Percentiles rank a stretch among this genome's conserved stretches.
phyloP scores from a whole-genome alignment of 2,329 filamentous ascomycete genomes.

The Elsinoe perseae region DNA sequence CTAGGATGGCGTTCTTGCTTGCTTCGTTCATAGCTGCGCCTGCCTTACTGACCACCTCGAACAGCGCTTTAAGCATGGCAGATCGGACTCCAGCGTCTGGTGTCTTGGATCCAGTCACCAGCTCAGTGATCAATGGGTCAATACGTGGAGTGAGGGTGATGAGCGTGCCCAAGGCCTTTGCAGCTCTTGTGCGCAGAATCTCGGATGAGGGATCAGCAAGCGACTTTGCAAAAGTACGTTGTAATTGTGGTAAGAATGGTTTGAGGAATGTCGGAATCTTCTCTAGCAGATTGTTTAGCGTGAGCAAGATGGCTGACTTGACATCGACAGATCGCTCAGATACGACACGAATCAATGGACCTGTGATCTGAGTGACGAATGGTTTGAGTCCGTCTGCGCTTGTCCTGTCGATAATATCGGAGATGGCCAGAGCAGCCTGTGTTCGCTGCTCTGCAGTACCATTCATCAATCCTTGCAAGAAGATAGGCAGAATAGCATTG shows the following conservation, averaged over 20 bases:
- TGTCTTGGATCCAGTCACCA: conserved; percentile 94
- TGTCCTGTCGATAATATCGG: conserved; percentile 89
- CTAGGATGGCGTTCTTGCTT: conserved; percentile 76
- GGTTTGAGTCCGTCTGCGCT: conserved; percentile 81
- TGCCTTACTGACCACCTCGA: conserved; percentile 92
- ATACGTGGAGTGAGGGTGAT: conserved; percentile 94
- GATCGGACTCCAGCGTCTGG: conserved; percentile 77
- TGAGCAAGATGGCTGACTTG: conserved; percentile 87
- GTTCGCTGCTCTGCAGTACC: conserved; percentile 87
- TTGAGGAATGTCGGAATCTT: conserved; percentile 95
- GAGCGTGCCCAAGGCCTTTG: conserved; percentile 85
- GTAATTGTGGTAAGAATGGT: conserved; percentile 91
- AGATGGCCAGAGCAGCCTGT: conserved; percentile 85
- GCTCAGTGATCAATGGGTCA: conserved; percentile 84
- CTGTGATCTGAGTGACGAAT: conserved; percentile 95
- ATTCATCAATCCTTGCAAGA: conserved; percentile 96
- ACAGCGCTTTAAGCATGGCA: conserved; percentile 94
- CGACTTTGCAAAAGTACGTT: conserved; percentile 93
- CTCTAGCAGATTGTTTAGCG: conserved; percentile 87
- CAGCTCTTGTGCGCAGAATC: conserved; percentile 74
- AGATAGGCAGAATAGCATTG: conserved; percentile 90
- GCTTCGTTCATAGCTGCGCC: conserved; percentile 90
- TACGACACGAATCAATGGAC: conserved; percentile 93
- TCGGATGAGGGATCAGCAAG: conserved; percentile 91
- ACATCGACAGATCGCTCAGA: conserved; percentile 94